Percentiles rank a stretch among this genome's conserved stretches.
phyloP scores from a whole-genome alignment of 768 basidiomycete genomes.

The Austroboletus festivus region DNA sequence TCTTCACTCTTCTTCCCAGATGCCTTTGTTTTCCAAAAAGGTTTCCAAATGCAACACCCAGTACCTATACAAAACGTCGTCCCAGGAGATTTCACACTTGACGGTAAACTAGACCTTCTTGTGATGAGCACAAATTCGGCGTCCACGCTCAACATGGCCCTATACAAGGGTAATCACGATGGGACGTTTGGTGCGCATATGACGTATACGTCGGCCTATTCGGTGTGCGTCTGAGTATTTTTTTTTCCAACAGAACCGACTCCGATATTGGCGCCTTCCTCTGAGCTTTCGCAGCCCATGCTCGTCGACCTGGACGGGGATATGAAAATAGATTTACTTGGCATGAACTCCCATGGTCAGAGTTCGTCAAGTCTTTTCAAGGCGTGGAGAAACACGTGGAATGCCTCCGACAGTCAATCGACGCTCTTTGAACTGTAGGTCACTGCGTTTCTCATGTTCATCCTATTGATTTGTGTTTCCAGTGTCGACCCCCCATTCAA shows the following conservation, averaged over 20 bases:
- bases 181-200: constrained; percentile 63
- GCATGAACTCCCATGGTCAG: constrained; percentile 46
- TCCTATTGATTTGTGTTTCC: constrained; percentile 6
- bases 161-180: constrained; percentile 63
- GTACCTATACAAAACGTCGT: constrained; percentile 72
- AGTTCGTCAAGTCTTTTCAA: constrained; percentile 36
- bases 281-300: constrained; percentile 76
- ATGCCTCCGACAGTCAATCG: constrained; percentile 48
- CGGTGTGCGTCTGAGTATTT: background rate
- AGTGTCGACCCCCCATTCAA: constrained; percentile 61
- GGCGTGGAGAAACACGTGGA: constrained; percentile 83
- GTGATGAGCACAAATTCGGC: constrained; percentile 69
- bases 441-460: background rate
- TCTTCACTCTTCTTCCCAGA: constrained; percentile 38
- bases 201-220: background rate
- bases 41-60: constrained; percentile 53
- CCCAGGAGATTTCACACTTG: constrained; percentile 91
- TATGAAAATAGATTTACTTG: constrained; percentile 86
- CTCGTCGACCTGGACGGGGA: constrained; percentile 84
- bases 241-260: constrained; percentile 20
- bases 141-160: constrained; percentile 56
- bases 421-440: constrained; percentile 68
- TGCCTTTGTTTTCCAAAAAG: constrained; percentile 51
- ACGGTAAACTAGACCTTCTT: constrained; percentile 86
- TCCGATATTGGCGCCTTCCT: constrained; percentile 55